Base-by-base conservation (phyloP, 139 green algal species). In the Eudorina sp. region DNA sequence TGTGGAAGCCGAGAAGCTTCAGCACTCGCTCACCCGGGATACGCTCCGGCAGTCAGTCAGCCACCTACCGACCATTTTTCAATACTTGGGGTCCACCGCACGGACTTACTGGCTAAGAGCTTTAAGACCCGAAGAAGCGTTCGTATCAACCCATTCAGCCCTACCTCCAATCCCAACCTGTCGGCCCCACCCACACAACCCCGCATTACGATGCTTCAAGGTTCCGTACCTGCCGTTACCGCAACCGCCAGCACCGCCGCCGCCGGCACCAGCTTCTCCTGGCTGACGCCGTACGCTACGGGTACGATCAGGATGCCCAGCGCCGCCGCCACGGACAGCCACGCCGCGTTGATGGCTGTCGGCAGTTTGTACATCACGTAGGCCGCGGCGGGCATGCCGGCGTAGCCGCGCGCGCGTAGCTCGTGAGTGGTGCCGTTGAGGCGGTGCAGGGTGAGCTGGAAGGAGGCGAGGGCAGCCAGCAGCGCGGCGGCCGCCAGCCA, bases 301-400 rank as follows among this genome's bases (percentile, higher is more conserved):
- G 93, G 89, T 25, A 94, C 89, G 18, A 96, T 93, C 2, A 95
- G 70, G 19, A 94, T 40, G 16, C 92, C 93, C 45, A 96, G 74
- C 5, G 76, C 70, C 46, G 90, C 90, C 6, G 94, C 94, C 29
- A 96, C 93, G 46, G 87, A 93, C 19, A 96, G 87, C 94, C 94
- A 96, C 3, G 94, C 94, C 23, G 94, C 90, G 62, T 96, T 96
- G 40, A 96, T 78, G 83, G 86, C 88, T 45, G 91, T 96, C 11
- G 93, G 92, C 62, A 95, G 58, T 40, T 93, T 92, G 88, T 89
- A 96, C 43, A 84, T 53, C 21, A 79, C 23, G 73, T 92, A 95
- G 53, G 94, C 48, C 48, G 88, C 14, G 78, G 75, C 45, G 64
- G 78, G 41, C 85, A 88, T 66, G 83, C 55, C 8, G 27, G 53